Base-by-base conservation (phyloP, 2,329 filamentous ascomycete species). In the Colletotrichum noveboracense region DNA sequence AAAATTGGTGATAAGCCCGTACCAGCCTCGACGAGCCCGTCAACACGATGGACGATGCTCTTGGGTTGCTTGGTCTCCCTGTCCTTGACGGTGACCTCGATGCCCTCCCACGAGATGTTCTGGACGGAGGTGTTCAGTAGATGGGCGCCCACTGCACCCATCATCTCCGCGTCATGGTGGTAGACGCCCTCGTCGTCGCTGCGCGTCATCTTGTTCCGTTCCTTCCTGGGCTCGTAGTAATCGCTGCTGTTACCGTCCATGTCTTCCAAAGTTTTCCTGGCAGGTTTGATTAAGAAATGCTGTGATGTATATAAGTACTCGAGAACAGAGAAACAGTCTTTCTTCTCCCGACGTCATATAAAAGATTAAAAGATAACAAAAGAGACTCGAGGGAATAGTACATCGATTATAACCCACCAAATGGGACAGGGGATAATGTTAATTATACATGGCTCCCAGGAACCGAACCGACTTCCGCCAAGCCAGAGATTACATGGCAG, bases 41-140 rank as follows among this genome's bases (percentile, higher is more conserved):
- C 88, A 64, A 93, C 89, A 78, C 90, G 86, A 36, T 90, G 88
- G 6, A 96, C 87, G 74, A 96, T 92, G 21, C 89, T 86, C 78
- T 92, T 91, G 2, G 90, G 87, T 77, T 91, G 81, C 79, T 93
- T 93, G 1, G 92, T 93, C 77, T 91, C 87, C 7, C 91, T 88
- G 82, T 96, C 94, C 79, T 94, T 94, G 78, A 96, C 94, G 0
- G 89, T 92, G 64, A 96, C 94, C 0, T 89, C 92, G 66, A 96
- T 86, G 70, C 89, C 87, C 62, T 88, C 86, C 94, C 94, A 96
- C 5, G 90, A 88, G 78, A 95, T 91, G 79, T 84, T 91, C 32
- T 88, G 86, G 55, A 96, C 91, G 1, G 89, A 89, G 18, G 89
- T 89, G 84, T 96, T 96, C 60, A 86, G 84, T 26, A 94, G 85